These are phyloP conservation scores for Coniochaeta sp. DNA, from an alignment of 2,329 filamentous ascomycete species.

Conservation along the genomic window DNA sequence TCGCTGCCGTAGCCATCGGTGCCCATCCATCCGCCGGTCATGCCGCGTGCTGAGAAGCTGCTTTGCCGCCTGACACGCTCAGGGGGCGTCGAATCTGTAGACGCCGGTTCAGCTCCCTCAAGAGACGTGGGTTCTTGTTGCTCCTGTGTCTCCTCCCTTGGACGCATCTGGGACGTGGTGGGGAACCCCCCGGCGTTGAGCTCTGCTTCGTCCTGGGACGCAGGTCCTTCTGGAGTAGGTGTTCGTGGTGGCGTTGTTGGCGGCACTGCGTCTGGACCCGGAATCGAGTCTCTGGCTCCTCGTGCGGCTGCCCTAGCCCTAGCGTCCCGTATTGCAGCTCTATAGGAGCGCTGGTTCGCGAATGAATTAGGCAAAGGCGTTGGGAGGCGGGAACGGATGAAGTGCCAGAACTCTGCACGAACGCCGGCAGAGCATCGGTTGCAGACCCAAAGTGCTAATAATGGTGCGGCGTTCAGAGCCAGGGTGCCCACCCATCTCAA, in stretches of 20 bases:
- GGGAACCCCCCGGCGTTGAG: constrained; percentile 1
- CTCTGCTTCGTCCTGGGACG: constrained; percentile 4
- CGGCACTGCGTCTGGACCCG: neutral
- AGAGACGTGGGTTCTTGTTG: neutral
- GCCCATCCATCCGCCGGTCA: neutral
- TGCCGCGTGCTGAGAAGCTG: constrained; percentile 35
- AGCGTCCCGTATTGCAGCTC: neutral
- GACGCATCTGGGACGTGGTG: neutral
- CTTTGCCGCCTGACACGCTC: constrained; percentile 34
- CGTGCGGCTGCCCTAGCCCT: constrained; percentile 1
- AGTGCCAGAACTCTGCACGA: neutral
- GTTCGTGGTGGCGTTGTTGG: neutral
- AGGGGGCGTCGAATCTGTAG: constrained; percentile 18
- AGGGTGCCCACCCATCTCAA: constrained; percentile 34
- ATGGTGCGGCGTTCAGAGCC: constrained; percentile 36
- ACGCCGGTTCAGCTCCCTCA: constrained; percentile 18
- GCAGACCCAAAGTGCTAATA: constrained; percentile 35
- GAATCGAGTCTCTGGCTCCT: neutral
- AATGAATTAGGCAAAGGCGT: neutral
- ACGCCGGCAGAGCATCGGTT: neutral
- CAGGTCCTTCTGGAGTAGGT: neutral
- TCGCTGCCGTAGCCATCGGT: constrained; percentile 43
- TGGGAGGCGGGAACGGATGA: neutral
- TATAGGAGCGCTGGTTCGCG: neutral
- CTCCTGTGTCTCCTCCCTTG: neutral